Conservation (phyloP, 2,329 filamentous ascomycete species). For the Xylaria sp. region DNA sequence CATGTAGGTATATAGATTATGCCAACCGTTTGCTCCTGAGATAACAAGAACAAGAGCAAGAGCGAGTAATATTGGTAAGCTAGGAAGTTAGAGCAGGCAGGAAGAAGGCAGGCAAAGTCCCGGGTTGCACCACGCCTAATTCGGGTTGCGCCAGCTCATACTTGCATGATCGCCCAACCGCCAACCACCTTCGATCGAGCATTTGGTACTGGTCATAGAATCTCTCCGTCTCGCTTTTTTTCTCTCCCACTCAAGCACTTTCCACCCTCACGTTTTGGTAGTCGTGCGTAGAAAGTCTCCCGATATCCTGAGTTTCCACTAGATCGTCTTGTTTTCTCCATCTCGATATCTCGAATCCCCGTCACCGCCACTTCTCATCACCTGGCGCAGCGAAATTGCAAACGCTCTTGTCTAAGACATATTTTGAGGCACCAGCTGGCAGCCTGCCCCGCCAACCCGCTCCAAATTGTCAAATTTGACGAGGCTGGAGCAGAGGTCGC, state of each 20-base stretch:
- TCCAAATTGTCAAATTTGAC: constrained; percentile 31
- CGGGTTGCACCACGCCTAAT: constrained; percentile 30
- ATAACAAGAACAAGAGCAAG: constrained; percentile 5
- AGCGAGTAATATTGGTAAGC: constrained; percentile 3
- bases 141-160: constrained; percentile 40
- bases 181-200: constrained; percentile 27
- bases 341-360: neutral
- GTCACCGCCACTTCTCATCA: constrained; percentile 30
- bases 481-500: constrained; percentile 41
- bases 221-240: constrained; percentile 3
- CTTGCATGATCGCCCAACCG: constrained; percentile 39
- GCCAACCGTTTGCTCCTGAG: neutral
- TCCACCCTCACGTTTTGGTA: neutral
- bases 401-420: constrained; percentile 1
- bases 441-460: constrained; percentile 3
- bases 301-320: constrained; percentile 1
- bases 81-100: neutral
- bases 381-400: constrained; percentile 6
- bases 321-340: constrained; percentile 9
- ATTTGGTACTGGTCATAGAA: constrained; percentile 1
- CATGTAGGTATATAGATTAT: neutral
- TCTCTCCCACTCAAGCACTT: constrained; percentile 18
- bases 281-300: neutral
- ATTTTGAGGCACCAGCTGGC: constrained; percentile 20
- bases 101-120: constrained; percentile 9